Evolutionary conservation across 2,329 filamentous ascomycete genomes (phyloP), one percentile per base, ranked within the genome.

Genomic region (Neofusicoccum laricinum): DNA sequence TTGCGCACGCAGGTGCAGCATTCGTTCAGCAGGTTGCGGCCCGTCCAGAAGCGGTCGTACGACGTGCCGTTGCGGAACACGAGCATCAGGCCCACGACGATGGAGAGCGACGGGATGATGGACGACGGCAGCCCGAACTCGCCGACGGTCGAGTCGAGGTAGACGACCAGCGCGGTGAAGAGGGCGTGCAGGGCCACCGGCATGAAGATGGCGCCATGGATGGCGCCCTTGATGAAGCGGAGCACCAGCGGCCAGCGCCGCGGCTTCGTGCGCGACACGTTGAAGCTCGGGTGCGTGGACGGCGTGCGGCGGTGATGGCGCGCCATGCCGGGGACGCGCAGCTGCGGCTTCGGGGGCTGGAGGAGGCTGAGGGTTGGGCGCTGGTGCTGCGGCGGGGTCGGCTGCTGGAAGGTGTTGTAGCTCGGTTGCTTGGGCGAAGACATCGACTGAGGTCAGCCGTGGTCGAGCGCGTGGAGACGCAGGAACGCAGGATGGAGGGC

Each of bases 61-160:
- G 81, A 84, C 2, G 86, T 88, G 68, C 84, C 81, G 69, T 89
- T 89, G 41, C 87, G 82, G 76, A 89, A 89, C 32, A 89, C 87
- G 38, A 89, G 84, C 82, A 89, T 88, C 45, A 89, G 73, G 69
- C 87, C 87, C 2, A 89, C 86, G 58, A 89, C 87, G 64, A 89
- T 89, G 38, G 84, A 86, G 1, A 89, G 77, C 14, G 82, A 85
- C 1, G 87, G 86, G 49, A 89, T 86, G 67, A 88, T 88, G 68
- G 79, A 84, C 53, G 80, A 80, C 8, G 87, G 86, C 40, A 89
- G 79, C 43, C 80, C 82, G 38, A 88, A 78, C 61, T 82, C 73
- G 15, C 74, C 74, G 65, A 79, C 77, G 25, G 84, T 79, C 69
- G 82, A 78, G 71, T 88, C 85, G 64, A 87, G 73, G 68, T 82